Evolutionary conservation across 345 rosid species (phyloP).

Genomic region (Eucalyptus melliodora): DNA sequence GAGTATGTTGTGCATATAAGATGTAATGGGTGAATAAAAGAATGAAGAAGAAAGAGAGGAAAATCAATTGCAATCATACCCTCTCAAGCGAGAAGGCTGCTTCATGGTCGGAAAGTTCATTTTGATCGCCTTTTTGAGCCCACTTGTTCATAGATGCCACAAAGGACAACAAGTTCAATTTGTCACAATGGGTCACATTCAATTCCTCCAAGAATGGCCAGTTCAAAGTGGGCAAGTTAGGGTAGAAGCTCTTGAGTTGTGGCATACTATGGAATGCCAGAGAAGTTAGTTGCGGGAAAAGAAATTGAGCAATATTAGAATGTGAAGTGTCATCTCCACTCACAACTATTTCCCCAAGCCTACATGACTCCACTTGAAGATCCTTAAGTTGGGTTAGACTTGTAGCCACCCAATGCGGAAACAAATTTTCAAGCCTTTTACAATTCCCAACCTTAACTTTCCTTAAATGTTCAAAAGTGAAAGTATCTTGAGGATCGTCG

Average conservation of each 20-base stretch:
- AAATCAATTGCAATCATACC: neutral
- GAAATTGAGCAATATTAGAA: no score
- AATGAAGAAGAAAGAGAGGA: neutral
- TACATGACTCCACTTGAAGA: no score
- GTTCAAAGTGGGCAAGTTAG: neutral
- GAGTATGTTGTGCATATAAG: neutral
- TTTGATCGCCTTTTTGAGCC: fast-evolving
- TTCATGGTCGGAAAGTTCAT: fast-evolving
- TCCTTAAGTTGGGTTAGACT: no score
- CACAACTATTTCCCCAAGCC: no score
- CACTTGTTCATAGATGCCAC: neutral
- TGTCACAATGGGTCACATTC: neutral
- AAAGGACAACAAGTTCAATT: fast-evolving
- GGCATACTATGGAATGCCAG: no score
- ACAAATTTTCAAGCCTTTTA: no score
- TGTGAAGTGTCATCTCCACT: no score
- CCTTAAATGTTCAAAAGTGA: no score
- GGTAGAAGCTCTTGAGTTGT: neutral
- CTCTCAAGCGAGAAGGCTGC: fast-evolving
- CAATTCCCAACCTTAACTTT: no score
- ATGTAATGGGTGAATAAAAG: neutral
- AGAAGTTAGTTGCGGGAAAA: no score
- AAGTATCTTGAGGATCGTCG: fast-evolving
- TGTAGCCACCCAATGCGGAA: no score
- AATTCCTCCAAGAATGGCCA: neutral